Evolutionary conservation across 2,329 filamentous ascomycete species (phyloP), one percentile per base, ranked within the genome.

Genomic region (Fusarium sterilihyphosum): DNA sequence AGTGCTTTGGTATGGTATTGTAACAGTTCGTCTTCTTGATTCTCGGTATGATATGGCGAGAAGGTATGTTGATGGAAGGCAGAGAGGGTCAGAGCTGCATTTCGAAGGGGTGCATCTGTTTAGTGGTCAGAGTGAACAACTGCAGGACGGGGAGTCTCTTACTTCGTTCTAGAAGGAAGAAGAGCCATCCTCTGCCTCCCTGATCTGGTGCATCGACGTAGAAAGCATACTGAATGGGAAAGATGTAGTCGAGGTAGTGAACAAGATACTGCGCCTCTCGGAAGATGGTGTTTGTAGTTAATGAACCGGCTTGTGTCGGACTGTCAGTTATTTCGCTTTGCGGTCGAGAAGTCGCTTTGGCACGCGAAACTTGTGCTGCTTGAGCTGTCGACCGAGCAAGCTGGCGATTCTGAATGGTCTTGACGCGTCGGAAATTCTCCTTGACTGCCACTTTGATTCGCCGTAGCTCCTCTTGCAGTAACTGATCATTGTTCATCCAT

Each of bases 401-500:
- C 5, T 38, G 41, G 1, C 61, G 54, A 11, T 75, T 75, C 24
- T 73, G 67, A 6, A 59, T 37, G 4, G 40, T 68, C 12, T 64
- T 73, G n/a, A 62, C 64, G 26, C 71, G 70, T 9, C 74, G 68
- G 16, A 79, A 74, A 20, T 78, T 78, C 16, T 69, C 49, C 56
- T 80, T 80, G 11, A 80, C 74, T 0, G 59, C 70, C 12, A 43
- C 43, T 37, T 80, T 80, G 62, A 80, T 79, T 2, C 73, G 72
- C 2, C 54, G 63, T 2, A 79, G 50, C 44, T 78, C 78, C 63
- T 77, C 76, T 44, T 83, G 81, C 26, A 82, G 69, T 61, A 75
- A 46, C 5, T 26, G 53, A n/a, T 68, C 59, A 31, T 77, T 67
- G 56, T 82, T 80, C 47, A 82, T 80, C 81, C 82, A 84, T 5